Percentiles rank a stretch among this genome's conserved stretches.
Evolutionary conservation across 2,329 filamentous ascomycete species (phyloP).

Genomic region (Calonectria ilicicola): DNA sequence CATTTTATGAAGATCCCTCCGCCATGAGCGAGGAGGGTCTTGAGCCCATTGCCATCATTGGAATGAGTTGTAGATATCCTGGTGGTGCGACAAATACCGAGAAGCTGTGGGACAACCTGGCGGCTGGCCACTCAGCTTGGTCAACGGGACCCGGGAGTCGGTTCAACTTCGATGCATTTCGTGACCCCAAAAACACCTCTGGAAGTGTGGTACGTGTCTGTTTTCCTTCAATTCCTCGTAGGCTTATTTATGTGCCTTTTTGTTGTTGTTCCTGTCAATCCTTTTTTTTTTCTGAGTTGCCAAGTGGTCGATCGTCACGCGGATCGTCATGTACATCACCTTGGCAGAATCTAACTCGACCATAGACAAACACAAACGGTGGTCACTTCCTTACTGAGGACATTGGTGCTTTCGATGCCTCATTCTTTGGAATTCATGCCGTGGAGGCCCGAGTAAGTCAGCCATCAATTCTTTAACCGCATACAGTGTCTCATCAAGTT

Average conservation of each 20-base stretch:
- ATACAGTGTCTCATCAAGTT: not conserved
- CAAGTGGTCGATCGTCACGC: not conserved
- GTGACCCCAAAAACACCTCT: constrained; percentile 43
- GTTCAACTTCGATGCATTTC: constrained; percentile 57
- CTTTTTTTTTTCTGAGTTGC: not conserved
- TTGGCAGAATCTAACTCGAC: not conserved
- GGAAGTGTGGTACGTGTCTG: constrained; percentile 9
- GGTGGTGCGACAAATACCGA: constrained; percentile 28
- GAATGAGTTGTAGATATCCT: constrained; percentile 37
- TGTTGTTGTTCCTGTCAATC: not conserved
- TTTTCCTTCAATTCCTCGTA: not conserved
- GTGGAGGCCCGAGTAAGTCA: constrained; percentile 29
- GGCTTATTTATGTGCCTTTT: not conserved
- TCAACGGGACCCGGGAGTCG: constrained; percentile 55
- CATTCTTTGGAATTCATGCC: constrained; percentile 38
- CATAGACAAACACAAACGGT: constrained; percentile 30
- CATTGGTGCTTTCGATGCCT: constrained; percentile 39
- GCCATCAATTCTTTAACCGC: not conserved
- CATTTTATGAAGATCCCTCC: constrained; percentile 7
- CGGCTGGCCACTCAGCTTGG: constrained; percentile 47
- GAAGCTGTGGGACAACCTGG: constrained; percentile 37
- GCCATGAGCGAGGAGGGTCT: not conserved
- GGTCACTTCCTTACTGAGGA: constrained; percentile 45
- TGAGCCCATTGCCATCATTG: constrained; percentile 40
- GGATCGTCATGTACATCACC: not conserved